Evolutionary conservation across 2,329 filamentous ascomycete genomes (phyloP).

Genomic region (Penicillium sp.): DNA sequence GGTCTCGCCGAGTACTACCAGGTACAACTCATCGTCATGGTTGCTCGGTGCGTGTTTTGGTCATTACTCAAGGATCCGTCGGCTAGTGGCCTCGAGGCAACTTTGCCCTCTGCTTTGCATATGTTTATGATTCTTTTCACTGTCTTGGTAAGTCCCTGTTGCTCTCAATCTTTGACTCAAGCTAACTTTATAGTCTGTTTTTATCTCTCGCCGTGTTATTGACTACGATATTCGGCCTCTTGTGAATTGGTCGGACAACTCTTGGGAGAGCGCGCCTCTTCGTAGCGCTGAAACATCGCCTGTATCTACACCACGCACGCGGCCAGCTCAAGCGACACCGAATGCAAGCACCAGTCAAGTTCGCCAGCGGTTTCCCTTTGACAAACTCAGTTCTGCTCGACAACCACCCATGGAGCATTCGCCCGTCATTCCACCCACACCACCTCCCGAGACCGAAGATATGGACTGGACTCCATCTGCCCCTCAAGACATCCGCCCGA

Average conservation of each 20-base stretch:
- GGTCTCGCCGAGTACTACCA: conserved; percentile 53
- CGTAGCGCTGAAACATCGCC: conserved; percentile 25
- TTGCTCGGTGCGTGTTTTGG: conserved; percentile 50
- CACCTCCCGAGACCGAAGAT: conserved; percentile 45
- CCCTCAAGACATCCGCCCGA: conserved; percentile 41
- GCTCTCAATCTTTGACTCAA: not conserved
- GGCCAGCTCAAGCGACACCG: conserved; percentile 19
- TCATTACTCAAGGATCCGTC: conserved; percentile 46
- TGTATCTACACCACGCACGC: conserved; percentile 18
- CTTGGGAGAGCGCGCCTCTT: conserved; percentile 33
- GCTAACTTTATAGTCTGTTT: conserved; percentile 40
- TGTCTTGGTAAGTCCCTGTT: conserved; percentile 37
- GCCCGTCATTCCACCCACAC: conserved; percentile 39
- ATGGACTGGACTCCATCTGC: conserved; percentile 58
- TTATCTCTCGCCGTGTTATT: conserved; percentile 43
- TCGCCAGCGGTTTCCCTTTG: conserved; percentile 43
- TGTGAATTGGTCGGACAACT: conserved; percentile 46
- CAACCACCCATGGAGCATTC: conserved; percentile 25
- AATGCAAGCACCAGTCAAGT: conserved; percentile 17
- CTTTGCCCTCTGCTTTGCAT: conserved; percentile 42
- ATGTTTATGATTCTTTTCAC: conserved; percentile 45
- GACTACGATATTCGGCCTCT: conserved; percentile 46
- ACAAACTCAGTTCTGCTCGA: conserved; percentile 41
- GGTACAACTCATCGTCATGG: conserved; percentile 51
- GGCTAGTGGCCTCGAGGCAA: conserved; percentile 36